Evolutionary conservation across 2,329 filamentous ascomycete species (phyloP).

Genomic region (Botrytis tulipae): DNA sequence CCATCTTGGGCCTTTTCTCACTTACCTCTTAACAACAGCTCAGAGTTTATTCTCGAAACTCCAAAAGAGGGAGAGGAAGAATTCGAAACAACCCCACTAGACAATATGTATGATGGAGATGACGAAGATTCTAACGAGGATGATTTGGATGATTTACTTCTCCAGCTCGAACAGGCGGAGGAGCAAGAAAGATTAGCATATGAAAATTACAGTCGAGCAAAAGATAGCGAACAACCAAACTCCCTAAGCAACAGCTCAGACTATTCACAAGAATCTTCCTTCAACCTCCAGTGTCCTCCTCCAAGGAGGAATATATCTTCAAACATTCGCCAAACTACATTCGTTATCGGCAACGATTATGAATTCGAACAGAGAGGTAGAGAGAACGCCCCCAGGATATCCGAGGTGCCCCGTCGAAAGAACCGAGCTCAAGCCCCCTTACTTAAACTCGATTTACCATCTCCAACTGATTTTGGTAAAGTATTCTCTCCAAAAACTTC

Average conservation of each 20-base stretch:
- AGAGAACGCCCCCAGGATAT: not conserved
- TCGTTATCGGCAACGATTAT: not conserved
- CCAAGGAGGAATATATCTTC: not conserved
- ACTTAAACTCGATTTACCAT: not conserved
- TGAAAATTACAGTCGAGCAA: not conserved
- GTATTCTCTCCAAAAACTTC: not conserved
- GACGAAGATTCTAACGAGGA: not conserved
- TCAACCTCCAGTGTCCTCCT: not conserved
- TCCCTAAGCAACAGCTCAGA: not conserved
- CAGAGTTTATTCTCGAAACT: not conserved
- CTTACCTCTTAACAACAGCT: not conserved
- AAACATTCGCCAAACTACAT: not conserved
- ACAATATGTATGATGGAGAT: not conserved
- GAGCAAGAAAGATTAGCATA: not conserved
- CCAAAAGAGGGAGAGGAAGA: not conserved
- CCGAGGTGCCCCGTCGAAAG: not conserved
- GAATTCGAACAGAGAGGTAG: not conserved
- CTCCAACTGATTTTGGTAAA: not conserved
- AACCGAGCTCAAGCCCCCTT: not conserved
- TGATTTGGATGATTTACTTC: not conserved
- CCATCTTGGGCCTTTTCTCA: not conserved
- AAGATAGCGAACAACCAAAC: constrained; percentile 9
- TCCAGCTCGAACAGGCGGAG: not conserved
- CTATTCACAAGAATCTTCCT: not conserved
- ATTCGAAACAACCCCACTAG: not conserved